Evolutionary conservation across 2,329 filamentous ascomycete species (phyloP), one percentile per base, ranked within the genome.

Genomic region (Sarocladium brachiariae): DNA sequence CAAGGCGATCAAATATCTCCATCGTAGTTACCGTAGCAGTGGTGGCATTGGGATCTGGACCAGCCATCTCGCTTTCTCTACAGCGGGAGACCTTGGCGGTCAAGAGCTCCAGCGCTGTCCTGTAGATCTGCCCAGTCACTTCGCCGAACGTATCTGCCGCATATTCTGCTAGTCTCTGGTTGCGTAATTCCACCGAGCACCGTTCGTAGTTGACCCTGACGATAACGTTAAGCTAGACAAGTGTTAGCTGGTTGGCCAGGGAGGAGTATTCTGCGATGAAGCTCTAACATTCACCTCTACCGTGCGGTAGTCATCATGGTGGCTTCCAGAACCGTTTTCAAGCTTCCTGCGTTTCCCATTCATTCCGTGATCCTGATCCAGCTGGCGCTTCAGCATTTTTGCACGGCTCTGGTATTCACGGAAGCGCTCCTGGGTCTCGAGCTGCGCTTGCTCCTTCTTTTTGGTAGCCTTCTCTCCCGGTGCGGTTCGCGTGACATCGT

Each of bases 171-270:
- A 97, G 81, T 18, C 83, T 81, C 56, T 84, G 78, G 59, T 89
- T 96, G 51, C 92, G 87, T 55, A 96, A 74, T 47, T 87, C 83
- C 9, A 96, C 87, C 6, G 85, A 74, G 53, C 89, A 88, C 65
- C 92, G 95, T 51, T 91, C 86, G 60, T 89, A 85, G 63, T 96
- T 96, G 50, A 96, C 74, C 24, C 85, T 81, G 46, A 97, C 73
- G 31, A 91, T 76, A 56, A 90, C 73, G 52, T 86, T 79, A 47
- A 81, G 78, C 84, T 95, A 62, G 2, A 51, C 37, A 38, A 24
- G 49, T 18, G 58, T 67, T 58, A 70, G 62, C 56, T n/a, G 45
- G 53, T 14, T 23, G 31, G 9, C 24, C 56, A 51, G 10, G 50
- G 33, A 50, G 60, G 53, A 6, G 60, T 59, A 45, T 60, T 59